A percentile compares a stretch with the other conserved stretches of the same genome.
Conservation (phyloP, 164 flowering plant genomes). For the Saururus chinensis region DNA sequence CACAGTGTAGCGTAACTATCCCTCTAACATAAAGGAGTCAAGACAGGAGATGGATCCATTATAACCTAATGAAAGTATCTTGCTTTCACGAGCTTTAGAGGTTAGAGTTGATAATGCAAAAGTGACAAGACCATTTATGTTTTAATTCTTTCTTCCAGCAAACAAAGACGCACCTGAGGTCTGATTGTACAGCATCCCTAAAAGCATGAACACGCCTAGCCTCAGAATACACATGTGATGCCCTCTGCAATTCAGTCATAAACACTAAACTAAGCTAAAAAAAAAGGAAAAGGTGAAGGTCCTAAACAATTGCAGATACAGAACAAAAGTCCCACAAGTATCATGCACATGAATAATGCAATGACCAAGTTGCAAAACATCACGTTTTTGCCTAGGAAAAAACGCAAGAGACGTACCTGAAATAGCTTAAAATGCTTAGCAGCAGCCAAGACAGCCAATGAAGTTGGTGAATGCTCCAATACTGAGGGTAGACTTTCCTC, state of each 20-base stretch:
- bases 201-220: conserved; percentile 87
- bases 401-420: conserved; percentile 42
- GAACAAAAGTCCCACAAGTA: background rate
- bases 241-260: conserved; percentile 46
- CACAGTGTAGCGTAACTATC: too few relatives aligned
- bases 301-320: background rate
- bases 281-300: background rate
- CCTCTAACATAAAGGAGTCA: too few relatives aligned
- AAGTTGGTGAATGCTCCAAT: conserved; percentile 51
- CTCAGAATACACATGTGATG: conserved; percentile 91
- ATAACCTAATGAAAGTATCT: too few relatives aligned
- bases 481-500: conserved; percentile 48
- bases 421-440: conserved; percentile 74
- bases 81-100: background rate
- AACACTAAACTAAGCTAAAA: background rate
- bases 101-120: background rate
- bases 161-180: conserved; percentile 34
- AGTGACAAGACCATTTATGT: background rate
- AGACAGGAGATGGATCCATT: too few relatives aligned
- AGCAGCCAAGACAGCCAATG: conserved; percentile 71
- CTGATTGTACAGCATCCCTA: conserved; percentile 74
- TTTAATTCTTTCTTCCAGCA: background rate
- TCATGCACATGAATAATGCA: background rate
- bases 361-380: background rate
- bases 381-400: background rate